Base-by-base conservation (phyloP, 2,329 filamentous ascomycete genomes). In the Colletotrichum sp. region DNA sequence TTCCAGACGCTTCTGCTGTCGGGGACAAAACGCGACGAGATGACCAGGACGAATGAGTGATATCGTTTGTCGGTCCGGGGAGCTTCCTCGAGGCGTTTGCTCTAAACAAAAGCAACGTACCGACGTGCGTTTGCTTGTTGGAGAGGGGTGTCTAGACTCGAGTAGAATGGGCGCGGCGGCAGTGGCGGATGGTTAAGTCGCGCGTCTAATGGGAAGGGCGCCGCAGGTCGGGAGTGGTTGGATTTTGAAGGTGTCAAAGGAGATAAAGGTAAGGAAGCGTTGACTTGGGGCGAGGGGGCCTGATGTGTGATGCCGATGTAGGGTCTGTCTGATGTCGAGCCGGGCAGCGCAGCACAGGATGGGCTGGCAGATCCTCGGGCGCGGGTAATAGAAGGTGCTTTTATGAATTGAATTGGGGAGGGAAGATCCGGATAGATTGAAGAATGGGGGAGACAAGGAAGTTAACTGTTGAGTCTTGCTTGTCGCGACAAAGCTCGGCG, bases 401-500 rank as follows among this genome's bases (percentile, higher is more conserved):
- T 76, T 76, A 76, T 76, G 73, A 73, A 73, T 73, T 73, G 73
- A 18, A 68, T 74, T 75, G 71, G 71, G 44, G 71, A 76, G 65
- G 65, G 71, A 71, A 71, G 60, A 66, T 55, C 59, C 71, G 67
- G 66, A 75, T 57, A 59, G 36, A 70, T 49, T 75, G 66, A 71
- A 70, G 65, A 67, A 76, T 76, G 71, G 71, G 69, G 73, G 64
- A 63, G 66, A 72, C 75, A 76, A 71, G 75, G 73, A 75, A 76
- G 71, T 76, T 75, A 75, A 74, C 75, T 75, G 71, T 76, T 62
- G 59, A 76, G 60, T 65, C 65, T 76, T 76, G 73, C 64, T 76
- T 76, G 73, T 76, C 75, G 71, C 75, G 71, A 76, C 75, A 75
- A 70, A 76, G 75, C 75, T 76, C 75, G 71, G 75, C 75, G 75